phyloP scores from a whole-genome alignment of 139 green algal species.

The Trebouxia sp. region DNA sequence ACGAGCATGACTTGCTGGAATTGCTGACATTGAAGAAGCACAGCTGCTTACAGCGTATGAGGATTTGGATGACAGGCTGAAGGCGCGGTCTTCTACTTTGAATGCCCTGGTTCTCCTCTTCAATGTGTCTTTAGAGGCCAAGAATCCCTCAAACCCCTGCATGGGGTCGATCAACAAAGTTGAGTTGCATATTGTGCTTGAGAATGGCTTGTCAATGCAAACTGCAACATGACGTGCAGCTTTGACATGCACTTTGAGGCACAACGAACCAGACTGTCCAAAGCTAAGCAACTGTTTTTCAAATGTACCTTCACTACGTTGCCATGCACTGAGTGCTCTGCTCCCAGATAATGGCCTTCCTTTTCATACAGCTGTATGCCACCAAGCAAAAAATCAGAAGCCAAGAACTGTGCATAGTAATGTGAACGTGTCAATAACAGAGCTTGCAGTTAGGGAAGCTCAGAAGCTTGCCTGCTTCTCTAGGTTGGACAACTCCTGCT shows the following conservation, averaged over 20 bases:
- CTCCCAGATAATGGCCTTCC: constrained; percentile 66
- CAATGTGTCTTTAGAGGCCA: constrained; percentile 69
- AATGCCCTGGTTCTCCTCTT: constrained; percentile 59
- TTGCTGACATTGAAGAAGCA: too few relatives aligned
- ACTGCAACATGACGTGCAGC: neutral
- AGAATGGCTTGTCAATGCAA: neutral
- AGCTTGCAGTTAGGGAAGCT: neutral
- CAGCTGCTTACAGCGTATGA: constrained; percentile 67
- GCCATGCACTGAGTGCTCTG: constrained; percentile 64
- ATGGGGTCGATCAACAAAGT: neutral
- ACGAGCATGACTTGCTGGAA: too few relatives aligned
- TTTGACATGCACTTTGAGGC: neutral
- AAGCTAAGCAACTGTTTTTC: neutral
- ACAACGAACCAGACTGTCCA: neutral
- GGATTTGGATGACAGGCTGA: constrained; percentile 72
- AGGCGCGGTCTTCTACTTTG: constrained; percentile 69
- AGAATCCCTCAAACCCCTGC: constrained; percentile 80
- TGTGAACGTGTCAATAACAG: neutral
- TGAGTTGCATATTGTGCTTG: neutral
- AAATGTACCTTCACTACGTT: constrained; percentile 66
- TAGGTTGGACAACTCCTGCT: constrained; percentile 3
- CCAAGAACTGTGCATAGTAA: neutral
- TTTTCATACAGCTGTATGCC: constrained; percentile 65
- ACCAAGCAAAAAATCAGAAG: neutral
- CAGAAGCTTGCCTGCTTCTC: constrained; percentile 10